phyloP scores from a whole-genome alignment of 805 yeast genomes.

The Kuraishia ogatae region DNA sequence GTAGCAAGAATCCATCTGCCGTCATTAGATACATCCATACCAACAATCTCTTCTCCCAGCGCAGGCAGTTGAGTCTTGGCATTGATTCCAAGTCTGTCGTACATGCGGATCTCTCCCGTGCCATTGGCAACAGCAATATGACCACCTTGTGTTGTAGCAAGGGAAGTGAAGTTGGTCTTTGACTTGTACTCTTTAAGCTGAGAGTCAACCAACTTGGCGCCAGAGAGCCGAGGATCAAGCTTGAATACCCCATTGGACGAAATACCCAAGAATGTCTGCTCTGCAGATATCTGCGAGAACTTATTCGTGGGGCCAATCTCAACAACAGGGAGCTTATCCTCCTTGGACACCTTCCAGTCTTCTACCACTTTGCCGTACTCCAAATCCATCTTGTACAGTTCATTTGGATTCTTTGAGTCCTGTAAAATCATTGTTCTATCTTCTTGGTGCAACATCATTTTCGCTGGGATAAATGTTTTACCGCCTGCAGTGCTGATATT shows the following conservation, averaged over 20 bases:
- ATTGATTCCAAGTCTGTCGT: constrained; percentile 60
- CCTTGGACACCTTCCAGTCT: constrained; percentile 59
- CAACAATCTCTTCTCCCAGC: constrained; percentile 64
- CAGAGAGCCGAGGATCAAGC: constrained; percentile 68
- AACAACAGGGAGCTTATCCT: constrained; percentile 36
- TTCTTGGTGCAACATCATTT: constrained; percentile 69
- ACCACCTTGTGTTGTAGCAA: constrained; percentile 70
- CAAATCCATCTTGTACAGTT: constrained; percentile 67
- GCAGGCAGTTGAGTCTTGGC: constrained; percentile 81
- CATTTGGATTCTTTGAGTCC: constrained; percentile 32
- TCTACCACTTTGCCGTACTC: constrained; percentile 78
- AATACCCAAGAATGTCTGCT: constrained; percentile 67
- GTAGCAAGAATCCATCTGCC: constrained; percentile 82
- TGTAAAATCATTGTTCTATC: constrained; percentile 66
- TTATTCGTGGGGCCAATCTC: constrained; percentile 65
- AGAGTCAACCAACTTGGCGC: constrained; percentile 50
- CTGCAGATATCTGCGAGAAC: constrained; percentile 65
- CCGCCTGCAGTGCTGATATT: constrained; percentile 46
- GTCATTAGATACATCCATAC: constrained; percentile 65
- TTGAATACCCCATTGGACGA: constrained; percentile 59
- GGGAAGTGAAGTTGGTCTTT: constrained; percentile 43
- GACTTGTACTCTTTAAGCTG: constrained; percentile 47
- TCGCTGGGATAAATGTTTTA: constrained; percentile 38
- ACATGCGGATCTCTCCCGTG: constrained; percentile 70
- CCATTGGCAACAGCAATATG: constrained; percentile 67